Evolutionary conservation across 2,329 filamentous ascomycete genomes (phyloP).

Genomic region (Xylaria sp.): DNA sequence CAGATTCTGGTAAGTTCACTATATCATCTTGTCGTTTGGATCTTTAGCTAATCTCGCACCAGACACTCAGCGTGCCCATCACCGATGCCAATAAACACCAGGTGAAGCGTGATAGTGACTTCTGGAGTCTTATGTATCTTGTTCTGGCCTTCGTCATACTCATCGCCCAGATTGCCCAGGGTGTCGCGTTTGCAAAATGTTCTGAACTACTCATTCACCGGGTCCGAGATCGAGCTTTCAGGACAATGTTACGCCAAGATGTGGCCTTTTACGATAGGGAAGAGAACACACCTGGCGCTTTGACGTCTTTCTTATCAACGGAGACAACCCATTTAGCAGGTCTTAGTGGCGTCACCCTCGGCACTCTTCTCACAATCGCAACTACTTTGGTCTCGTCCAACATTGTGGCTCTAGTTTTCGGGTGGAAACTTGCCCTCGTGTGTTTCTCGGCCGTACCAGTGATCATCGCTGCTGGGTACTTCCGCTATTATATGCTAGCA

Average conservation of each 20-base stretch:
- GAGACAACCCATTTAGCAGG: slow-evolving; percentile 91
- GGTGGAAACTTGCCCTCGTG: slow-evolving; percentile 89
- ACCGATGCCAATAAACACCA: slow-evolving; percentile 62
- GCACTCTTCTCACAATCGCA: slow-evolving; percentile 81
- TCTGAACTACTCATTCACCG: slow-evolving; percentile 88
- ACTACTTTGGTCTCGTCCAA: slow-evolving; percentile 84
- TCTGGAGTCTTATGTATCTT: slow-evolving; percentile 90
- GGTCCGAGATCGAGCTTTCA: slow-evolving; percentile 84
- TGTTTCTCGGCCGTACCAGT: slow-evolving; percentile 83
- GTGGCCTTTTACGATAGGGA: slow-evolving; percentile 91
- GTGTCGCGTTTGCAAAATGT: slow-evolving; percentile 81
- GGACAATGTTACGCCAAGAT: slow-evolving; percentile 90
- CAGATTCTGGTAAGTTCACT: slow-evolving; percentile 77
- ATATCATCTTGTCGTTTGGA: slow-evolving; percentile 34
- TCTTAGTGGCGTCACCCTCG: slow-evolving; percentile 86
- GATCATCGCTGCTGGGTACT: slow-evolving; percentile 83
- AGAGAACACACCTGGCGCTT: slow-evolving; percentile 86
- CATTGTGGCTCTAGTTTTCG: slow-evolving; percentile 75
- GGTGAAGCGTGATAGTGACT: slow-evolving; percentile 78
- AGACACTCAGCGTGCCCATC: slow-evolving; percentile 54
- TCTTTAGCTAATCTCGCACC: slow-evolving; percentile 27
- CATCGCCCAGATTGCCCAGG: slow-evolving; percentile 74
- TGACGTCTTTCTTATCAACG: slow-evolving; percentile 89
- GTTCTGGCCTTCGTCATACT: slow-evolving; percentile 83
- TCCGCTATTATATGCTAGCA: slow-evolving; percentile 85